phyloP scores from a whole-genome alignment of 768 basidiomycete genomes.

The Tylopilus sp. region DNA sequence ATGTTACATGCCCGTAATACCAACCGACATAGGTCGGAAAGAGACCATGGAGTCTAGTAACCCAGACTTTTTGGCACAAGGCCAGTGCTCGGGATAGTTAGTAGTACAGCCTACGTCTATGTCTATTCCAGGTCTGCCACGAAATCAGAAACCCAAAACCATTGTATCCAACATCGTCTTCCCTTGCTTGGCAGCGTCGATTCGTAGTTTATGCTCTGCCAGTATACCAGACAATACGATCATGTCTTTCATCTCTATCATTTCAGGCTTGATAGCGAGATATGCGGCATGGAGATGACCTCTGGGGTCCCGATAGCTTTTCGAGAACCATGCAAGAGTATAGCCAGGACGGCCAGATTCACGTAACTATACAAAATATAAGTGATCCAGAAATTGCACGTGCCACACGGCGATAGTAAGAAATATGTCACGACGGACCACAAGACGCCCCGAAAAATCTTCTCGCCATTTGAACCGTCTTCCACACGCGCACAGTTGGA shows the following conservation, averaged over 20 bases:
- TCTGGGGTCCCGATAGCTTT: not conserved
- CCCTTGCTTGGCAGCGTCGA: not conserved
- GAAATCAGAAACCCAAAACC: not conserved
- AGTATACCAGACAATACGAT: conserved; percentile 21
- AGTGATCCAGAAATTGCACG: too few relatives aligned
- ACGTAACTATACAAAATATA: too few relatives aligned
- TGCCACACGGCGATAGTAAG: not conserved
- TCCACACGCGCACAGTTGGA: conserved; percentile 4
- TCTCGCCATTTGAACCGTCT: conserved; percentile 15
- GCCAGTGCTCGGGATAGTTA: too few relatives aligned
- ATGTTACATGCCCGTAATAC: not conserved
- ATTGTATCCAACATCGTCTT: not conserved
- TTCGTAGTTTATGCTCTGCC: conserved; percentile 12
- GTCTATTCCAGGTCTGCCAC: too few relatives aligned
- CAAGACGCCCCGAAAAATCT: not conserved
- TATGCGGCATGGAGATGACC: not conserved
- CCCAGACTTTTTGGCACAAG: too few relatives aligned
- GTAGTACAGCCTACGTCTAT: too few relatives aligned
- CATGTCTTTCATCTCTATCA: conserved; percentile 9
- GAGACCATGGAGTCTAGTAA: too few relatives aligned
- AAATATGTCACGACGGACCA: conserved; percentile 12
- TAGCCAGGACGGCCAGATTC: conserved; percentile 4
- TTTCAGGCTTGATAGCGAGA: conserved; percentile 15
- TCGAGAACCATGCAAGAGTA: conserved; percentile 14
- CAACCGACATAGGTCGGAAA: too few relatives aligned